Percentiles rank a stretch among this genome's conserved stretches.
These are phyloP conservation scores for Aspergillus versicolor DNA, from an alignment of 2,329 filamentous ascomycete species.

Conservation along the genomic window DNA sequence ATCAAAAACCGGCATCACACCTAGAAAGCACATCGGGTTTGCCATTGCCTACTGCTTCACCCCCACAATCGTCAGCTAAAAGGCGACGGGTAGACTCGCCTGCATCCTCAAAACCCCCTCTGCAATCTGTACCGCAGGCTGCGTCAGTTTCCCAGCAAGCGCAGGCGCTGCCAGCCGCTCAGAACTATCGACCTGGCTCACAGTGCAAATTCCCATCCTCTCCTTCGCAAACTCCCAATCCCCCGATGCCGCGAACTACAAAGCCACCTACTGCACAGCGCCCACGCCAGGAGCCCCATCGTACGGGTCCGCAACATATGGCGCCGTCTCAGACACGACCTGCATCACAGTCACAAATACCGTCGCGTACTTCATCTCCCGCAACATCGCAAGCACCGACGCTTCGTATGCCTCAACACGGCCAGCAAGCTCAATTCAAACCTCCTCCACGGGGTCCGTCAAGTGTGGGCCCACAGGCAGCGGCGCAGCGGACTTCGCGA, in stretches of 20 bases:
- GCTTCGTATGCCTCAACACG: neutral
- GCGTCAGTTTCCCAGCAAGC: neutral
- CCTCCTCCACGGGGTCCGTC: neutral
- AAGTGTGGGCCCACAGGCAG: neutral
- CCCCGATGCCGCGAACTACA: neutral
- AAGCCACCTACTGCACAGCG: neutral
- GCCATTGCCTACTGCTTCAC: neutral
- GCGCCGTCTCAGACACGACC: neutral
- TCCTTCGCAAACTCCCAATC: neutral
- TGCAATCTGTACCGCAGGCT: neutral
- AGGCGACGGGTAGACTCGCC: slow-evolving; percentile 14
- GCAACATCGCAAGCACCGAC: neutral
- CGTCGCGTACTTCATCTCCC: neutral
- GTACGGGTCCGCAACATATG: neutral
- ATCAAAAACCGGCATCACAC: neutral
- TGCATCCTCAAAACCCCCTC: neutral
- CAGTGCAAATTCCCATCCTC: neutral
- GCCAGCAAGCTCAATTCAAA: neutral
- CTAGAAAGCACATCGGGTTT: neutral
- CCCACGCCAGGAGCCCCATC: neutral
- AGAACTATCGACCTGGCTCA: neutral
- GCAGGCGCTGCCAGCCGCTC: neutral
- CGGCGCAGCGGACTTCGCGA: neutral
- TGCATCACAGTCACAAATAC: neutral
- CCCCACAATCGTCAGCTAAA: slow-evolving; percentile 10